Evolutionary conservation across 1,284 basidiomycete genomes (phyloP).

Genomic region (Ganoderma lucidum): DNA sequence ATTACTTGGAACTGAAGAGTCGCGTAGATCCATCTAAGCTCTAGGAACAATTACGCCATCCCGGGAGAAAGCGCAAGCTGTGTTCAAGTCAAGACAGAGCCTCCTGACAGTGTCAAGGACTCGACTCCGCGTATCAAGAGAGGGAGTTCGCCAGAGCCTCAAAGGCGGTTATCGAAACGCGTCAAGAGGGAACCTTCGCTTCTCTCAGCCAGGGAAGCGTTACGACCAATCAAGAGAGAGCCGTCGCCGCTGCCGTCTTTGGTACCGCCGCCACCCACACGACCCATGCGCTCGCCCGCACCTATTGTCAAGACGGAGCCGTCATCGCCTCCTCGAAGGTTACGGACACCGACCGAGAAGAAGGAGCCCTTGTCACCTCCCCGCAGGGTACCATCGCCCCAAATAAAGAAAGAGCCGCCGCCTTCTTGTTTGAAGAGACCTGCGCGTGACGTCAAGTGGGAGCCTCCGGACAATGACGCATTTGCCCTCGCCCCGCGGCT

Average conservation of each 20-base stretch:
- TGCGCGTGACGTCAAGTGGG: conserved; percentile 1
- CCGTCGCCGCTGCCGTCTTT: background rate
- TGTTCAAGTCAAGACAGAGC: conserved; percentile 4
- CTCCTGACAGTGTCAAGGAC: conserved; percentile 1
- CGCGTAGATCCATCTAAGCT: conserved; percentile 17
- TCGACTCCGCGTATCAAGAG: conserved; percentile 1
- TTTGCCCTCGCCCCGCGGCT: background rate
- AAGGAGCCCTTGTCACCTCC: background rate
- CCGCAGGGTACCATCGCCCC: background rate
- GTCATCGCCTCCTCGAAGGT: background rate
- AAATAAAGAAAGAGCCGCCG: background rate
- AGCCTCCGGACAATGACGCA: background rate
- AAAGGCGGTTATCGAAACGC: background rate
- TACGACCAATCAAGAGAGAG: background rate
- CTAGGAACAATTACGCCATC: conserved; percentile 13
- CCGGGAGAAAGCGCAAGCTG: background rate
- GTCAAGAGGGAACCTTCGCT: conserved; percentile 2
- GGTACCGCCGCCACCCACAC: background rate
- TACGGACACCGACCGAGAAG: background rate
- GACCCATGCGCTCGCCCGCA: background rate
- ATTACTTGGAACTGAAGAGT: background rate
- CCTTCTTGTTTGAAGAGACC: background rate
- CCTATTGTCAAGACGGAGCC: conserved; percentile 1
- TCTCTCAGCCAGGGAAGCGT: background rate
- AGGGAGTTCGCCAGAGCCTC: background rate